phyloP scores from a whole-genome alignment of 129 eudicot genomes.

The Ambrosia trifida region DNA sequence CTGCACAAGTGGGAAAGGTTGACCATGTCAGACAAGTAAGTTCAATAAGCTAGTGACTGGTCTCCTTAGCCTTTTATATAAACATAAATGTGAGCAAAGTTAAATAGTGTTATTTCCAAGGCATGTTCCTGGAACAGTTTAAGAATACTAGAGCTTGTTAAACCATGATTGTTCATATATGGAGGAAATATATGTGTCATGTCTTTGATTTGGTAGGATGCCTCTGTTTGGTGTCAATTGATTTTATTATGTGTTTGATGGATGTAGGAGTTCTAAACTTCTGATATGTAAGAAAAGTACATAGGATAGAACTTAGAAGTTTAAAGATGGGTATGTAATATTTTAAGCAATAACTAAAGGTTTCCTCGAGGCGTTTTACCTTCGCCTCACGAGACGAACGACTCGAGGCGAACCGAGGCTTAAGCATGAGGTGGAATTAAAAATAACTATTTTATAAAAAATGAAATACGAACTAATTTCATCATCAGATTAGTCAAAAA shows the following conservation, averaged over 20 bases:
- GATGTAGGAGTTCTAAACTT: not conserved
- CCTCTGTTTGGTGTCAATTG: conserved; percentile 5
- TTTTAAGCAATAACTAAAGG: not conserved
- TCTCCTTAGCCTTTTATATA: conserved; percentile 3
- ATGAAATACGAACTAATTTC: too few relatives aligned
- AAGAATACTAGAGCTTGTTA: not conserved
- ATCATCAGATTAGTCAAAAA: too few relatives aligned
- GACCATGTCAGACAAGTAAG: conserved; percentile 97
- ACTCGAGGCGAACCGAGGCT: too few relatives aligned
- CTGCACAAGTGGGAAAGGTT: conserved; percentile 86
- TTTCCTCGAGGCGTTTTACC: not conserved
- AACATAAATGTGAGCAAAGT: conserved; percentile 7
- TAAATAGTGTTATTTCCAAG: not conserved
- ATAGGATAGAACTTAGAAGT: not conserved
- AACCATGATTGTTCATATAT: not conserved
- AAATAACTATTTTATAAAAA: too few relatives aligned
- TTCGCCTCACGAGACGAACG: too few relatives aligned
- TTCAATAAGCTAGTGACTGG: conserved; percentile 19
- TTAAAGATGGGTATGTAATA: not conserved
- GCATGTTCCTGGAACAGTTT: not conserved
- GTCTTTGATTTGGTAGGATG: not conserved
- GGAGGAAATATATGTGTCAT: not conserved
- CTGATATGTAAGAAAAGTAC: not conserved
- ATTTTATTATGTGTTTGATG: not conserved
- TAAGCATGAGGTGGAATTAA: too few relatives aligned